Evolutionary conservation across 331 rosid species (phyloP), one percentile per base, ranked within the genome.

Genomic region (Pyracantha coccinea): DNA sequence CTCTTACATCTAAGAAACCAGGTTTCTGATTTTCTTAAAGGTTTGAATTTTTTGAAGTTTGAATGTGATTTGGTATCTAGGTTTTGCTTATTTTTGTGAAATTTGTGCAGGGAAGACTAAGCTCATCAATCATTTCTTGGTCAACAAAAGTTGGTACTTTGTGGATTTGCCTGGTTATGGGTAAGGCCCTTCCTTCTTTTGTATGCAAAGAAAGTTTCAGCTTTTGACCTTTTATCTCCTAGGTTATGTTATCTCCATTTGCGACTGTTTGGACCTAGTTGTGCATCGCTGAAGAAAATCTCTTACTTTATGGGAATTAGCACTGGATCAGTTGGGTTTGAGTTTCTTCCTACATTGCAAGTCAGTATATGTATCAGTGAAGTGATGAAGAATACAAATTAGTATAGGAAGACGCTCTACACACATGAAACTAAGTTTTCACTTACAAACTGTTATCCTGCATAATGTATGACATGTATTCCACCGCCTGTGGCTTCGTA

Each of bases 141-240:
- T 92, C 52, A 92, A 92, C 80, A 92, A 90, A 80, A 87, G 84
- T 65, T 92, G 96, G 96, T 92, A 87, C 83, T 83, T 90, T 28
- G 97, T 92, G 47, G 97, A 92, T 85, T 87, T 92, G 80, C 97
- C 97, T 77, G 97, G 94, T 69, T 92, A 88, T 79, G 97, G 93
- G 94, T 89, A 72, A 87, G 80, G 24, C 57, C 68, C 8, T 28
- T 21, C 23, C 17, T 31, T 4, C 52, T 54, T 66, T 52, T 15
- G 57, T 62, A 41, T 35, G 4, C 1, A 13, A 31, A 63, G 25
- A 29, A 27, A 69, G 4, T 25, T 58, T 33, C 24, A 35, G 69
- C 47, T 31, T n/a, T 20, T 59, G 65, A 13, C 7, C 65, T 29
- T 31, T 31, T 2, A 7, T 71, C 21, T 6, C 19, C 31, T 28